Conservation (phyloP, 306 rosid genomes). For the Trifolium fragiferum region DNA sequence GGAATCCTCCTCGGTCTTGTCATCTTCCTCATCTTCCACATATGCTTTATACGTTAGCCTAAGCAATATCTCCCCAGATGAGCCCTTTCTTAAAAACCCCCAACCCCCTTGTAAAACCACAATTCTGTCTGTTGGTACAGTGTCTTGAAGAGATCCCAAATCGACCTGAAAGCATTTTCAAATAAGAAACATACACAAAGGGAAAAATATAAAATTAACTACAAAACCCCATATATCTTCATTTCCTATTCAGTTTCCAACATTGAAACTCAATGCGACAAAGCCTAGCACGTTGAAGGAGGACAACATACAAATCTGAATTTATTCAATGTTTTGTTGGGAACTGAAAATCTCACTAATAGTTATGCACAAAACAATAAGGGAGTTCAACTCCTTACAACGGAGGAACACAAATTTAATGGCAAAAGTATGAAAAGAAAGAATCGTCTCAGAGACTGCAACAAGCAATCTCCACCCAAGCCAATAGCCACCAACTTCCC, state of each 20-base stretch:
- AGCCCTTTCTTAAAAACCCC: constrained; percentile 73
- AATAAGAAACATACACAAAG: constrained; percentile 29
- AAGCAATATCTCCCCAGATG: constrained; percentile 89
- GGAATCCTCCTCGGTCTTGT: constrained; percentile 53
- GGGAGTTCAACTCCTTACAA: not conserved
- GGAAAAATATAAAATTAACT: not conserved
- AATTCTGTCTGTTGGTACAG: constrained; percentile 97
- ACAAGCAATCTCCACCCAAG: constrained; percentile 11
- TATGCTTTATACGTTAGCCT: constrained; percentile 96
- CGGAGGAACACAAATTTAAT: not conserved
- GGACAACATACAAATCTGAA: not conserved
- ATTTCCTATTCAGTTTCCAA: constrained; percentile 10
- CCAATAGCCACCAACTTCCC: not conserved
- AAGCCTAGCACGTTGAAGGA: not conserved
- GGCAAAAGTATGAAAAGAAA: not conserved
- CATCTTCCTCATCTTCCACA: constrained; percentile 99
- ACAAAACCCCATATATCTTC: not conserved
- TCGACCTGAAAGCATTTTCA: constrained; percentile 66
- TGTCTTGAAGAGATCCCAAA: constrained; percentile 89
- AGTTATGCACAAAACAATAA: not conserved
- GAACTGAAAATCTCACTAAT: not conserved
- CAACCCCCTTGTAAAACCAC: constrained; percentile 81
- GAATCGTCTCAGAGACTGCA: not conserved
- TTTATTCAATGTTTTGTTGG: not conserved
- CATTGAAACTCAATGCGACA: constrained; percentile 9